These are phyloP conservation scores for Rhodomyrtus tomentosa DNA, from an alignment of 345 rosid species.

Conservation along the genomic window DNA sequence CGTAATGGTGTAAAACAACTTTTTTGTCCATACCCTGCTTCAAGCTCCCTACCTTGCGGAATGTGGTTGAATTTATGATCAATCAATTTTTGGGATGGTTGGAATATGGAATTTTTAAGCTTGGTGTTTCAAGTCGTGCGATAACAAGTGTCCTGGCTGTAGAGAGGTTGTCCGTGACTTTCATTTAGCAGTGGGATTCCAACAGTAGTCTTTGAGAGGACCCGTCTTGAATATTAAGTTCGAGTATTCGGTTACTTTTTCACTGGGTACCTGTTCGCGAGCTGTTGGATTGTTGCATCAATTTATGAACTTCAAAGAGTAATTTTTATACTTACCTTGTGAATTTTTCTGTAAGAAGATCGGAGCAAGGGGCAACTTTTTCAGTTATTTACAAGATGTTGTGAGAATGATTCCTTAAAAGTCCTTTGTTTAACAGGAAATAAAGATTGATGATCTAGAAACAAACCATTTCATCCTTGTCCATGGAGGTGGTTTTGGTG, in stretches of 20 bases:
- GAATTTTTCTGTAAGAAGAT: neutral
- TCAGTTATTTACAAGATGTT: neutral
- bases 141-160: neutral
- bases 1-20: neutral
- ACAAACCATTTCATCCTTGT: slow-evolving; percentile 78
- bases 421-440: slow-evolving; percentile 30
- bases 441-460: slow-evolving; percentile 67
- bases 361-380: neutral
- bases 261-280: neutral
- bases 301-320: neutral
- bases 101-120: neutral
- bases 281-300: neutral
- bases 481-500: slow-evolving; percentile 98
- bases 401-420: neutral
- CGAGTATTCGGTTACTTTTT: neutral
- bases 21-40: neutral
- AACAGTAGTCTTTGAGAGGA: neutral
- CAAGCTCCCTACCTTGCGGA: neutral
- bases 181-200: neutral
- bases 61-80: neutral
- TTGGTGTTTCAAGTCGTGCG: neutral
- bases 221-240: neutral
- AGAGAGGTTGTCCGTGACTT: neutral
- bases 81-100: neutral
- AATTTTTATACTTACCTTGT: neutral